A percentile compares a stretch with the other conserved stretches of the same genome.
phyloP scores from a whole-genome alignment of 345 rosid species.

The Citrus trifoliata region DNA sequence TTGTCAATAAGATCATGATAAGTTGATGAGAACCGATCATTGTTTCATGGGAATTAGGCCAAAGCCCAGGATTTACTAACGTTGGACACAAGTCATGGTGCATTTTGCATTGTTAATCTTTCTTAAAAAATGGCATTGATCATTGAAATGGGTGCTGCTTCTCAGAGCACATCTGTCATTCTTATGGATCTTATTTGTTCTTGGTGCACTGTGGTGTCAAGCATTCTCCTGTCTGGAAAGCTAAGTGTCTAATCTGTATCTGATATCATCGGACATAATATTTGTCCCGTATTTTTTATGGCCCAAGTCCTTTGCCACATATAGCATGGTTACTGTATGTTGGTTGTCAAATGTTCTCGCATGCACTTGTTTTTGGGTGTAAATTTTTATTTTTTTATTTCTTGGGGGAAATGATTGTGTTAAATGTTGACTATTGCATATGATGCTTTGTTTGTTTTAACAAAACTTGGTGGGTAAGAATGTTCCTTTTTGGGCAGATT shows the following conservation, averaged over 20 bases:
- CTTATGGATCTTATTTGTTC: not conserved
- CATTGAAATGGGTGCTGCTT: not conserved
- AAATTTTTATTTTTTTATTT: not conserved
- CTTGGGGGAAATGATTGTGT: not conserved
- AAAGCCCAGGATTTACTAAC: not conserved
- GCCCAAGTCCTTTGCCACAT: not conserved
- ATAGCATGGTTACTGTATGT: not conserved
- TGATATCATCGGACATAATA: not conserved
- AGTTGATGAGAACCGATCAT: not conserved
- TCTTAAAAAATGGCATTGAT: not conserved
- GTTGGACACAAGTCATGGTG: not conserved
- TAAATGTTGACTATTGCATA: not conserved
- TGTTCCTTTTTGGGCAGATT: conserved; percentile 48
- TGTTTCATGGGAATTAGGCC: not conserved
- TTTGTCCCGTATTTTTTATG: not conserved
- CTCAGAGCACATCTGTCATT: not conserved
- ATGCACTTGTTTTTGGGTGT: not conserved
- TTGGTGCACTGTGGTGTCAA: not conserved
- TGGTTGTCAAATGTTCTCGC: not conserved
- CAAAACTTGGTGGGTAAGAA: conserved; percentile 4
- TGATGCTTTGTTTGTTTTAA: conserved; percentile 2
- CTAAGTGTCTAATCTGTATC: not conserved
- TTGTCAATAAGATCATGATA: not conserved
- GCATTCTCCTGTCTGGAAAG: not conserved
- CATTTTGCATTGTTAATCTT: not conserved